Base-by-base conservation (phyloP, 495 filamentous ascomycete species). In the Bathelium albidoporum region DNA sequence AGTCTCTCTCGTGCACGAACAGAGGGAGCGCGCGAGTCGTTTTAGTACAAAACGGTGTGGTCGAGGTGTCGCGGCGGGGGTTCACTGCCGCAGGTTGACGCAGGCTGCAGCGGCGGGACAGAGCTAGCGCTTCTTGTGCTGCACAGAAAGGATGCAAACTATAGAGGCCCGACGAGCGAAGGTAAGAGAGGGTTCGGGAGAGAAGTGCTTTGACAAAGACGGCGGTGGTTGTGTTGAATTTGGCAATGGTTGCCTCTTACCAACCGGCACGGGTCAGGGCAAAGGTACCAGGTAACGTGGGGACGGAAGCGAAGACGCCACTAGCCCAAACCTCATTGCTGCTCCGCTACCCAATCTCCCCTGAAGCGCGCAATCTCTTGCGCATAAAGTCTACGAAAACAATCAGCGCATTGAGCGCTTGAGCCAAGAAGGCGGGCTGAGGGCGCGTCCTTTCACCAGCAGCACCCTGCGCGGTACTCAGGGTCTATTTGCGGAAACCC, bases 211-310 rank as follows among this genome's bases (percentile, higher is more conserved):
- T 9, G 49, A n/a, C n/a, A n/a, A n/a, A 12, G 16, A 20, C 9
- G 24, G 24, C 10, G 49, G 49, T 55, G 24, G 49, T 55, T n/a
- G 20, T 55, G 49, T 26, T 55, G 49, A 20, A 28, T 55, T 55
- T 16, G 49, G 49, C 49, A 24, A 55, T 28, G 49, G 49, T 55
- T 55, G 49, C 49, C 49, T 55, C 49, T 55, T 29, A 9, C 49
- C 49, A 29, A 55, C 49, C 22, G 29, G 22, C 4, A 29, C 49
- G 20, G 11, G 24, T 55, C 24, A 55, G 24, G 20, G 34, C 34
- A 39, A 39, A 39, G 34, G 34, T 5, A 39, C 5, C 5, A 5
- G 34, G 22, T 55, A 55, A 55, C 7, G 49, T 55, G 49, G 49
- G 49, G 49, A 29, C 9, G 20, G 22, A 49, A 55, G 5, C 2